phyloP scores from a whole-genome alignment of 495 filamentous ascomycete genomes.

The Talaromyces wortmannii region DNA sequence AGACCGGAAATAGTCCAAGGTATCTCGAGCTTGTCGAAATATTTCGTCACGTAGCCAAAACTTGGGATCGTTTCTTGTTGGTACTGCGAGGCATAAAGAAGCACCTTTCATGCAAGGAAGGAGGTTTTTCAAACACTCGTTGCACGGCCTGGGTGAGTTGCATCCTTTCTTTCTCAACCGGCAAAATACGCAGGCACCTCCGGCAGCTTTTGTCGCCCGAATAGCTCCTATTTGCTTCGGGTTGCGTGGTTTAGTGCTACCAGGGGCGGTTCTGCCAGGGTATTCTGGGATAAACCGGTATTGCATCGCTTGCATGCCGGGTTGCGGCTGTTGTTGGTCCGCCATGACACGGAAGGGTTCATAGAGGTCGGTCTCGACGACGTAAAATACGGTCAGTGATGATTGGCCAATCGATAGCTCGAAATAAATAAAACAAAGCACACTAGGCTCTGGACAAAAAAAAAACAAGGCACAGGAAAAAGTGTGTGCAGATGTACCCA shows the following conservation, averaged over 20 bases:
- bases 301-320: too few relatives aligned
- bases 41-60: neutral
- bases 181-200: constrained; percentile 21
- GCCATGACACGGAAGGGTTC: too few relatives aligned
- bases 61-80: neutral
- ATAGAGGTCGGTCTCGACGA: too few relatives aligned
- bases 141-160: constrained; percentile 10
- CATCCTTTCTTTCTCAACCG: constrained; percentile 21
- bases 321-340: too few relatives aligned
- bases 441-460: too few relatives aligned
- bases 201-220: constrained; percentile 10
- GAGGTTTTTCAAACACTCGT: constrained; percentile 5
- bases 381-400: too few relatives aligned
- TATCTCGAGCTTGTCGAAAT: neutral
- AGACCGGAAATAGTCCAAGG: neutral
- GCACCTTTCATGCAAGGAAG: constrained; percentile 14
- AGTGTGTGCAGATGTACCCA: too few relatives aligned
- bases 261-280: too few relatives aligned
- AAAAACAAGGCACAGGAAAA: too few relatives aligned
- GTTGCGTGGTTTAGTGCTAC: neutral
- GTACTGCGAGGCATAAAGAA: constrained; percentile 3
- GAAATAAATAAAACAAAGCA: too few relatives aligned
- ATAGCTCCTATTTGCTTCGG: constrained; percentile 3
- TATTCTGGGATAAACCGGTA: too few relatives aligned
- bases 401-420: too few relatives aligned